A percentile compares a stretch with the other conserved stretches of the same genome.
Conservation (phyloP, 768 basidiomycete genomes). For the Sarcodon aspratus region DNA sequence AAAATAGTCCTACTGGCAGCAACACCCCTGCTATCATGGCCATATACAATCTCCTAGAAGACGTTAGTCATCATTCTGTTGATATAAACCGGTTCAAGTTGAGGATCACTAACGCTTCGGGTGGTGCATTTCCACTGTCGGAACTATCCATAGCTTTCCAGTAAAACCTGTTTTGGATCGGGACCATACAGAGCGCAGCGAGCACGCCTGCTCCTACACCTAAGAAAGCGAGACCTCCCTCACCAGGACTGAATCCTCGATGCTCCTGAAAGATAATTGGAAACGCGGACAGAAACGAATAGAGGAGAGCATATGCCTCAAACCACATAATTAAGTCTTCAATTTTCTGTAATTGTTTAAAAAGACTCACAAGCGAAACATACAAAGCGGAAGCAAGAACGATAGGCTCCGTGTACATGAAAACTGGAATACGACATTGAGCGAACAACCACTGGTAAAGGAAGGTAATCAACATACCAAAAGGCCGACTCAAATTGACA, state of each 20-base stretch:
- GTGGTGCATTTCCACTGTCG: conserved; percentile 37
- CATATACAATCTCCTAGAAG: conserved; percentile 41
- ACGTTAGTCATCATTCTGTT: neutral
- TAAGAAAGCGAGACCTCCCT: conserved; percentile 51
- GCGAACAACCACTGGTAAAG: neutral
- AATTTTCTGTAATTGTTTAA: too few relatives aligned
- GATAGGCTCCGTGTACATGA: conserved; percentile 54
- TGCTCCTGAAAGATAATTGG: conserved; percentile 48
- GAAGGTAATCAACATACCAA: conserved; percentile 25
- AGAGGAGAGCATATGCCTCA: conserved; percentile 44
- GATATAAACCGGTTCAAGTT: neutral
- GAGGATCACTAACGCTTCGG: conserved; percentile 38
- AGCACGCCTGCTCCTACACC: conserved; percentile 51
- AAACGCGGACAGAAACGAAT: conserved; percentile 53
- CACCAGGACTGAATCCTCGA: conserved; percentile 38
- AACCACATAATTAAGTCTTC: too few relatives aligned
- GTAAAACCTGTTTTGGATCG: conserved; percentile 44
- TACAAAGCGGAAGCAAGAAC: conserved; percentile 47
- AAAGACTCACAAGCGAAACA: conserved; percentile 27
- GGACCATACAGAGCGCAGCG: conserved; percentile 37
- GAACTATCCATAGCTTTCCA: conserved; percentile 35
- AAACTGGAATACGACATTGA: conserved; percentile 23
- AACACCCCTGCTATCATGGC: conserved; percentile 41
- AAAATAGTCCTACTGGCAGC: conserved; percentile 49
- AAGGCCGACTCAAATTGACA: conserved; percentile 43